Evolutionary conservation across 805 yeast genomes (phyloP).

Genomic region (Torulaspora gathmanii): DNA sequence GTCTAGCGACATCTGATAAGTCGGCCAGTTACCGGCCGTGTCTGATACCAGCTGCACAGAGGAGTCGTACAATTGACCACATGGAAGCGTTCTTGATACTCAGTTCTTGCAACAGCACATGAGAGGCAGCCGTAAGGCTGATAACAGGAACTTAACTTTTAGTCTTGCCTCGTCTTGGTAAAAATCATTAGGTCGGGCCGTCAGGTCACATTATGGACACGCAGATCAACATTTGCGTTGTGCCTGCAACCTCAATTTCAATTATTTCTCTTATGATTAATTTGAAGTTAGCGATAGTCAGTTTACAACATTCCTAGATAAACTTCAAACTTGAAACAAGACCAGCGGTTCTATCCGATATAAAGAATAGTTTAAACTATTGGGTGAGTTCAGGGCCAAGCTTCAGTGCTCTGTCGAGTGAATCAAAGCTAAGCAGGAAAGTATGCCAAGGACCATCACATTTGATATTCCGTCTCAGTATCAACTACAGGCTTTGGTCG

Average conservation of each 20-base stretch:
- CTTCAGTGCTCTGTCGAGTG: not conserved
- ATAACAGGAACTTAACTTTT: no score
- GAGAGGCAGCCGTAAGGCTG: no score
- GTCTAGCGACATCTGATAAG: not conserved
- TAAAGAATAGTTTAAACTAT: conserved; percentile 1
- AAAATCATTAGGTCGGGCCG: no score
- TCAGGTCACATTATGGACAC: no score
- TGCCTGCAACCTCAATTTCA: no score
- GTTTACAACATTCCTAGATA: not conserved
- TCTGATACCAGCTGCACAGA: no score
- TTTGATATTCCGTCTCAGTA: conserved; percentile 63
- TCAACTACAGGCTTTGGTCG: conserved; percentile 55
- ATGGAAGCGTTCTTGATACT: no score
- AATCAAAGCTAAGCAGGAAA: not conserved
- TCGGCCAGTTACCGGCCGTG: no score
- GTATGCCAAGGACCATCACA: conserved; percentile 44
- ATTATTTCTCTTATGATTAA: not conserved
- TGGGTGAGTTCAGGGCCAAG: not conserved
- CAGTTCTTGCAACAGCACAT: no score
- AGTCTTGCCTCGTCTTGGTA: no score
- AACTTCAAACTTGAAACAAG: not conserved
- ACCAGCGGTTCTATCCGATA: not conserved
- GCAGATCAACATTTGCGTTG: no score
- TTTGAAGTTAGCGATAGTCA: not conserved
- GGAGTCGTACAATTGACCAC: no score